Base-by-base conservation (phyloP, 2,329 filamentous ascomycete genomes). In the Apiospora saccharicola region DNA sequence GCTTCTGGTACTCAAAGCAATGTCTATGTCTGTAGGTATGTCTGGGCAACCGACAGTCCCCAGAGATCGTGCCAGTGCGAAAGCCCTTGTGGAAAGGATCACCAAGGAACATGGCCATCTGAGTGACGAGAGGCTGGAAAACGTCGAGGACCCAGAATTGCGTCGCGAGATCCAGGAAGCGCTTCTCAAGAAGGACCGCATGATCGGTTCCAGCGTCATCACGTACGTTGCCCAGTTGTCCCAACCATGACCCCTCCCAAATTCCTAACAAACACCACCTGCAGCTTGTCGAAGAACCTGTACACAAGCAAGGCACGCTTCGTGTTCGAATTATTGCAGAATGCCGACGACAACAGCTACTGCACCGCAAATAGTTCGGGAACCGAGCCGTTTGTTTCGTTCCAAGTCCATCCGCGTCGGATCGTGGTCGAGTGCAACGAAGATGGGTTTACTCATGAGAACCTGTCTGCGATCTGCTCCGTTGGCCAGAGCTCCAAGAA, bases 261-360 rank as follows among this genome's bases (percentile, higher is more conserved):
- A 34, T 1, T 4, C 22, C 53, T 57, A 34, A 57, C 14, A 22
- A 57, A 5, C 4, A 3, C 7, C 1, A 16, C 4, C 16, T 30
- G 37, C n/a, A 86, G 85, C 16, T 73, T 86, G n/a, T 82, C 83
- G 1, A 80, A 79, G 49, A 82, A 86, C 44, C 75, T 87, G 0
- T 86, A 86, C 73, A 78, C 80, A 0, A 85, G 80, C 68, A 80
- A 82, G 7, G 81, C 85, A 0, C 82, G 85, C 44, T 89, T 89
- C 74, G 77, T 89, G 0, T 85, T 87, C 46, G 87, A 89, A 75
- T 76, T 90, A 0, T 81, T 89, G 0, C 87, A 89, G 73, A 90
- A 89, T 75, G 86, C 86, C 5, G 87, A 90, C 64, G 86, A 89
- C 76, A 88, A 88, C 71, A 71, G 72, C 14, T 89, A 85, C 74